Conservation (phyloP, 768 basidiomycete genomes). For the Mycena venus region DNA sequence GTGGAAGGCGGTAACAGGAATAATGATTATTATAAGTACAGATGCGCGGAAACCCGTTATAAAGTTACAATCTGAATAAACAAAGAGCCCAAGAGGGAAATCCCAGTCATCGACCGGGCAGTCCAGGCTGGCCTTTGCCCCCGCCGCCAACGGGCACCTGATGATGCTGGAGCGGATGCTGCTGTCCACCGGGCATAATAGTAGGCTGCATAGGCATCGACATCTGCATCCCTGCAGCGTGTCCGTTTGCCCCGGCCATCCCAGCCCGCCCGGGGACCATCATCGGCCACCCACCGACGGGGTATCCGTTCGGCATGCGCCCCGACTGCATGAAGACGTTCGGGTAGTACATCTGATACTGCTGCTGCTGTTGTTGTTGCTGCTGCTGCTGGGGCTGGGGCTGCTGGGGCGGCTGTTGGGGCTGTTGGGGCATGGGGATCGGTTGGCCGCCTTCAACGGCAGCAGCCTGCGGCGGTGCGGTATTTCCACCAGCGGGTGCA, state of each 20-base stretch:
- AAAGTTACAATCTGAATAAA: conserved; percentile 29
- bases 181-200: conserved; percentile 28
- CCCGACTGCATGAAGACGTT: conserved; percentile 18
- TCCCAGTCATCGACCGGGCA: conserved; percentile 47
- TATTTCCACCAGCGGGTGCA: background rate
- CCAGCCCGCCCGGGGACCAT: conserved; percentile 8
- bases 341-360: conserved; percentile 37
- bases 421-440: conserved; percentile 21
- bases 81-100: background rate
- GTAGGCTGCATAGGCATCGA: conserved; percentile 18
- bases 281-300: conserved; percentile 7
- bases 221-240: conserved; percentile 18
- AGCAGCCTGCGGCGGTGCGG: conserved; percentile 6
- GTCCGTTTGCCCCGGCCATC: background rate
- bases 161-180: conserved; percentile 48
- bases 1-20: background rate
- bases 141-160: conserved; percentile 46
- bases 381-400: too few species aligned
- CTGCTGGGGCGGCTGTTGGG: conserved; percentile 3
- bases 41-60: conserved; percentile 23
- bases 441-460: conserved; percentile 20
- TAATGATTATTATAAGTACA: conserved; percentile 35
- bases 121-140: conserved; percentile 48
- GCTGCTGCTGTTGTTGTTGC: conserved; percentile 33
- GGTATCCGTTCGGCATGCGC: conserved; percentile 25